Evolutionary conservation across 768 basidiomycete genomes (phyloP).

Genomic region (Hypholoma fasciculare): DNA sequence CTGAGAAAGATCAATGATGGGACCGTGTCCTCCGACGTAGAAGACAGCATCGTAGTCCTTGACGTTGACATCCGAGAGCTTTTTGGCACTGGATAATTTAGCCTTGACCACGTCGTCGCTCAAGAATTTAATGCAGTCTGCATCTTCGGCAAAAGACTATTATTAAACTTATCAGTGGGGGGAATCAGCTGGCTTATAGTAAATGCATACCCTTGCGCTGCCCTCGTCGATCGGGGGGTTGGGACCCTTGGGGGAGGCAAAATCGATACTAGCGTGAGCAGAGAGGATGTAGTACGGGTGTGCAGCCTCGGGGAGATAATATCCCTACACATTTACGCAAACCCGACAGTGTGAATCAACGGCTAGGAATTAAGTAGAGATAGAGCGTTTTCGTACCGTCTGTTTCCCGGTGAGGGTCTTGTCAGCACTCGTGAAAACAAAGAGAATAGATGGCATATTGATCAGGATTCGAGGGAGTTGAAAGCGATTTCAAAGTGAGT

Average conservation of each 20-base stretch:
- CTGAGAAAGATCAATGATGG: conserved; percentile 66
- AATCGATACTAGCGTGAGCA: conserved; percentile 52
- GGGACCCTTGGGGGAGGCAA: conserved; percentile 61
- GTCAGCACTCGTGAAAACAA: conserved; percentile 72
- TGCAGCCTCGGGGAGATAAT: conserved; percentile 76
- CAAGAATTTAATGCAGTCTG: conserved; percentile 57
- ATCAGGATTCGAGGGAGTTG: too few species aligned
- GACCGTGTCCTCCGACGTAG: conserved; percentile 80
- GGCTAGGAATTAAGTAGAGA: not conserved
- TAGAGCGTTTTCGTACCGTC: conserved; percentile 39
- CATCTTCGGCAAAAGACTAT: conserved; percentile 53
- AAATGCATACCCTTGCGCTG: conserved; percentile 44
- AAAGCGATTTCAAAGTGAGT: too few species aligned
- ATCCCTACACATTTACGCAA: conserved; percentile 45
- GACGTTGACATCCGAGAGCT: conserved; percentile 55
- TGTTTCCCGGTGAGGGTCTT: conserved; percentile 50
- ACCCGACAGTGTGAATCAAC: not conserved
- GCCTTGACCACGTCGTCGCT: conserved; percentile 49
- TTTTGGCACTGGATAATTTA: conserved; percentile 58
- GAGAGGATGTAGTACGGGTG: conserved; percentile 65
- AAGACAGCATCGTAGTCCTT: conserved; percentile 73
- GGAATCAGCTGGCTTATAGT: too few species aligned
- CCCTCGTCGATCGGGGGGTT: conserved; percentile 67
- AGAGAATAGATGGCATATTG: conserved; percentile 52
- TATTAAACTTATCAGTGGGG: too few species aligned